Base-by-base conservation (phyloP, 139 green algal species). In the Helicosporidium sp. region DNA sequence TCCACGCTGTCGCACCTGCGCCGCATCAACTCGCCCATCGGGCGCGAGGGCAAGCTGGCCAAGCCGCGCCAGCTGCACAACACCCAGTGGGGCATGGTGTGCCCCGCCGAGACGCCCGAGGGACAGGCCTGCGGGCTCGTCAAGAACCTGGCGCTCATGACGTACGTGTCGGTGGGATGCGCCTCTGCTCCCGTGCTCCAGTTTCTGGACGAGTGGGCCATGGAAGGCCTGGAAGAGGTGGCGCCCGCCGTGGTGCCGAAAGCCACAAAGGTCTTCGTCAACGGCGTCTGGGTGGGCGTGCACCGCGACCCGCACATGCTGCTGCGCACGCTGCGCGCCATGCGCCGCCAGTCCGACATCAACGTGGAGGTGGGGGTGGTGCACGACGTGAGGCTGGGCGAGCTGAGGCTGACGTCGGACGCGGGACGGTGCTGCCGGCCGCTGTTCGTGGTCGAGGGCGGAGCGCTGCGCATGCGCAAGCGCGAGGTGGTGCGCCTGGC, bases 11-110 rank as follows among this genome's bases (percentile, higher is more conserved):
- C 69, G 1, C 89, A 99, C 57, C 58, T 99, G 63, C 76, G 89
- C 27, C 80, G 89, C 51, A 81, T 96, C 55, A 97, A 95, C 77
- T 93, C 78, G 0, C 89, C 87, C 31, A 95, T 97, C 23, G 89
- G 76, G n/a, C 70, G 78, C 1, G 80, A 88, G 67, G 82, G 82
- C 55, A 93, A 91, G 66, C 70, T 89, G 26, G 77, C 79, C 39
- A 96, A 97, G 76, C 89, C 89, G 3, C 76, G 89, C 19, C 86
- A 98, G 79, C 77, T 98, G 64, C 89, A 98, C 81, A 96, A 90
- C 66, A 78, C 57, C n/a, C 80, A 94, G 61, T 99, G 89, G 89
- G 89, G 89, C 53, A 91, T 97, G 72, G 84, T 99, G 49, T 99
- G 89, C 68, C 61, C 87, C 73, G 16, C 87, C 1, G 87, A 97